Evolutionary conservation across 768 basidiomycete genomes (phyloP), one percentile per base, ranked within the genome.

Genomic region (Kwoniella heveanensis): DNA sequence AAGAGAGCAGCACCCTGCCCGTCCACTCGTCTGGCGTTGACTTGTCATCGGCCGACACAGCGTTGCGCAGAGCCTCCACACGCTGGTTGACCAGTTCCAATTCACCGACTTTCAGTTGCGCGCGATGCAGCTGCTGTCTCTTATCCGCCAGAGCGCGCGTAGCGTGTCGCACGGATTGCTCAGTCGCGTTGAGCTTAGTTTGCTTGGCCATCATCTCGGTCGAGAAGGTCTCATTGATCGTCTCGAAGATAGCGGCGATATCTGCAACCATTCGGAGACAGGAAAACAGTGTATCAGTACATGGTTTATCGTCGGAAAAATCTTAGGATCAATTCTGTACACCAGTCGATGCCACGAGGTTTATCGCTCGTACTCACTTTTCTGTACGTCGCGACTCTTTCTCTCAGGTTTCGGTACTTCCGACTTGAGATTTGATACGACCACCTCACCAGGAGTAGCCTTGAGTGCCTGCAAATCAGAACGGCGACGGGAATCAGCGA

Each of bases 71-170:
- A 78, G 97, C 96, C 51, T 88, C 86, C 53, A 90, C 85, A 13
- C 91, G 87, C 72, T 92, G 91, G 46, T 84, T 85, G 30, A 90
- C 83, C 68, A 90, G 87, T 68, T 96, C 94, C 12, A 92, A 84
- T 77, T 92, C 90, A 9, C 83, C 85, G 63, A 89, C 88, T 37
- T 86, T 85, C 0, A 80, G 74, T 77, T 92, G 90, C 87, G 90
- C 90, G 4, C 82, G 70, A 67, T 88, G 86, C 37, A 95, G 88
- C 70, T 91, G 89, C 72, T 88, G 88, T 49, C 96, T 88, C 76
- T 92, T 90, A 69, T 93, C 90, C 0, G 92, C 88, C 22, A 99
- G 86, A 69, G 92, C 89, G 57, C 90, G 88, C 2, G 95, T 97
- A 0, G 92, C 90, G 13, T 88, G 88, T 26, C 90, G 88, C 12